A percentile compares a stretch with the other conserved stretches of the same genome.
Conservation (phyloP, 2,329 filamentous ascomycete genomes). For the Fusarium longipes region DNA sequence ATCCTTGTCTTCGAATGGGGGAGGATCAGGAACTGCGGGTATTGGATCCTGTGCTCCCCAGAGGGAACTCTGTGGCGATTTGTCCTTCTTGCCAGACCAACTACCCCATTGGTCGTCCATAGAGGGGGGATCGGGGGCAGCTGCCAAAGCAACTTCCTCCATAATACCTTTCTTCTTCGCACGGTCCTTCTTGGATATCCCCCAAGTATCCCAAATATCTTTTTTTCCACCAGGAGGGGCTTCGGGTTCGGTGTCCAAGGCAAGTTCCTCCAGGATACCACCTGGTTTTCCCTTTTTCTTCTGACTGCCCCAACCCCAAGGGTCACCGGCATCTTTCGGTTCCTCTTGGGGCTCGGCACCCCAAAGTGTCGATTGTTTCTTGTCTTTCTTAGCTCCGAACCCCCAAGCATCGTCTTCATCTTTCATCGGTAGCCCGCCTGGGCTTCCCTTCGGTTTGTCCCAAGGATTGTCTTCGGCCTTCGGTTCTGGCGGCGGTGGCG, state of each 20-base stretch:
- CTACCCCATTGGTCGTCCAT: conserved; percentile 45
- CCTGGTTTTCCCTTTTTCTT: conserved; percentile 53
- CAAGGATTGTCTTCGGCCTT: conserved; percentile 58
- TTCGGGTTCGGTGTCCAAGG: conserved; percentile 41
- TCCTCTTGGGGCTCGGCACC: conserved; percentile 48
- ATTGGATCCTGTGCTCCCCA: conserved; percentile 41
- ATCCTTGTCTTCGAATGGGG: conserved; percentile 35
- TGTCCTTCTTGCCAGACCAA: conserved; percentile 48
- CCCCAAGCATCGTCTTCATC: conserved; percentile 47
- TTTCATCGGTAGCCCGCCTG: neutral
- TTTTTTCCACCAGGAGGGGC: conserved; percentile 43
- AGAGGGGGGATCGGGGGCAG: conserved; percentile 41
- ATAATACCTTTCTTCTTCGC: conserved; percentile 49
- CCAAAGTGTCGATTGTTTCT: conserved; percentile 55
- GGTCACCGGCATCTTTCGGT: conserved; percentile 48
- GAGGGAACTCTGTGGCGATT: conserved; percentile 41
- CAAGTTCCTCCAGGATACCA: conserved; percentile 29
- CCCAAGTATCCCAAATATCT: conserved; percentile 50
- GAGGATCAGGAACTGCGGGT: conserved; percentile 38
- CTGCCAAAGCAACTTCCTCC: conserved; percentile 32
- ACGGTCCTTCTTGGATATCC: conserved; percentile 49
- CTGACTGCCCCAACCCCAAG: conserved; percentile 52
- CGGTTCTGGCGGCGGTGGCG: conserved; percentile 21
- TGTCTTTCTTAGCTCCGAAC: conserved; percentile 55
- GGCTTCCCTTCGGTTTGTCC: conserved; percentile 60